phyloP scores from a whole-genome alignment of 2,329 filamentous ascomycete species.

The Stemphylium vesicarium region DNA sequence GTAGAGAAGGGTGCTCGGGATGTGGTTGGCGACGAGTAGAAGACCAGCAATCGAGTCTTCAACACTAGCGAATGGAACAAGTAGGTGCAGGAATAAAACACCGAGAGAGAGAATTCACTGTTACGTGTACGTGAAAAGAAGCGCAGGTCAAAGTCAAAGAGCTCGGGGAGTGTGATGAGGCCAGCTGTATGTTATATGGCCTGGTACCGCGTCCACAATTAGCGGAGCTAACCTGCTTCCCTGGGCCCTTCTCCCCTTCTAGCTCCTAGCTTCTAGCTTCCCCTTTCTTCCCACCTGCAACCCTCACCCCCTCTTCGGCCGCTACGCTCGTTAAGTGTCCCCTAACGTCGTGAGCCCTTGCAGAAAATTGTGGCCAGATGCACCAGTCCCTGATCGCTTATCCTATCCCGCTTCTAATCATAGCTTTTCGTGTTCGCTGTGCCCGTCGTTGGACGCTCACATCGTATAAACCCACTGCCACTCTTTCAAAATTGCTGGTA shows the following conservation, averaged over 20 bases:
- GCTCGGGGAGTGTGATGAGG: constrained; percentile 21
- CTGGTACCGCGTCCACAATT: constrained; percentile 13
- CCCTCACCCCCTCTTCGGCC: constrained; percentile 14
- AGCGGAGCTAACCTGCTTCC: constrained; percentile 22
- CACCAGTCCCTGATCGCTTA: constrained; percentile 25
- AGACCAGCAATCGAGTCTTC: constrained; percentile 24
- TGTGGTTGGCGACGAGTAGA: constrained; percentile 17
- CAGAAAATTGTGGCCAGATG: constrained; percentile 12
- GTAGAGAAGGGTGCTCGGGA: constrained; percentile 8
- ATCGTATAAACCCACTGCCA: constrained; percentile 19
- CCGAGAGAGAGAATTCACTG: no score
- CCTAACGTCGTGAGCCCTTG: constrained; percentile 31
- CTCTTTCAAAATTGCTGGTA: constrained; percentile 26
- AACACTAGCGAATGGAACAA: constrained; percentile 17
- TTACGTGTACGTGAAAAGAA: neutral
- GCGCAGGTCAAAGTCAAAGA: constrained; percentile 29
- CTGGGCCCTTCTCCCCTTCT: constrained; percentile 13
- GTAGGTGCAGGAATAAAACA: neutral
- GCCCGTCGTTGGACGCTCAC: constrained; percentile 23
- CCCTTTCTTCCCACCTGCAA: constrained; percentile 14
- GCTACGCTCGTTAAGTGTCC: constrained; percentile 17
- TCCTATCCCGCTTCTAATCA: constrained; percentile 36
- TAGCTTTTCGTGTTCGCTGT: constrained; percentile 14
- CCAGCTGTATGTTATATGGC: constrained; percentile 30
- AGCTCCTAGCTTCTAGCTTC: constrained; percentile 12